phyloP scores from a whole-genome alignment of 192 early-diverging fungal species.

The Coemansia javaensis region DNA sequence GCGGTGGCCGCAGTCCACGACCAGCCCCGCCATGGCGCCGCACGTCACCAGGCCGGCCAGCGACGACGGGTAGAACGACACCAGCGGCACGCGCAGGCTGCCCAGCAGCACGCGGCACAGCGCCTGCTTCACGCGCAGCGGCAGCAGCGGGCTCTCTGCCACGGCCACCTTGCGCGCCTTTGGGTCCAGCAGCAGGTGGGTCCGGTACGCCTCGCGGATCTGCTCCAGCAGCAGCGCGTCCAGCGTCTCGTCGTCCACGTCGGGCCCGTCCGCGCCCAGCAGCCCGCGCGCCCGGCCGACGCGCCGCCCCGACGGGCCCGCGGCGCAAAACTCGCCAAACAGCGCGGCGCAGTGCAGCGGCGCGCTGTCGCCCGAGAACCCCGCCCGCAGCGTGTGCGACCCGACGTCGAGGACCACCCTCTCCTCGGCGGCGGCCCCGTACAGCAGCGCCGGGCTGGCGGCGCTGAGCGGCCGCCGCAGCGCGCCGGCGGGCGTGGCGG shows the following conservation, averaged over 20 bases:
- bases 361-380: slow-evolving; percentile 76
- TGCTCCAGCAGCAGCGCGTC: slow-evolving; percentile 21
- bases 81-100: slow-evolving; percentile 71
- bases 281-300: slow-evolving; percentile 1
- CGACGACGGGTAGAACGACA: slow-evolving; percentile 70
- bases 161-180: slow-evolving; percentile 79
- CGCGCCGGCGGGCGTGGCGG: neutral
- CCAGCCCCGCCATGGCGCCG: slow-evolving; percentile 72
- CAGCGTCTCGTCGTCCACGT: slow-evolving; percentile 8
- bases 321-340: slow-evolving; percentile 20
- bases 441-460: slow-evolving; percentile 2
- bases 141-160: slow-evolving; percentile 69
- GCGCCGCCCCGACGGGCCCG: slow-evolving; percentile 6
- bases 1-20: slow-evolving; percentile 81
- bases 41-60: slow-evolving; percentile 71
- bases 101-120: slow-evolving; percentile 71
- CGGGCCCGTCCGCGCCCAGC: neutral
- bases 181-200: slow-evolving; percentile 73
- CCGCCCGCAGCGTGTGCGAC: slow-evolving; percentile 72
- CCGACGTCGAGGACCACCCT: slow-evolving; percentile 85
- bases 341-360: slow-evolving; percentile 68
- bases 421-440: slow-evolving; percentile 62
- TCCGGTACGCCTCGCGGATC: slow-evolving; percentile 21
- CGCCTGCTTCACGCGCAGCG: slow-evolving; percentile 59
- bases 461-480: slow-evolving; percentile 2